These are phyloP conservation scores for Excoecaria agallocha DNA, from an alignment of 345 rosid species.

Conservation along the genomic window DNA sequence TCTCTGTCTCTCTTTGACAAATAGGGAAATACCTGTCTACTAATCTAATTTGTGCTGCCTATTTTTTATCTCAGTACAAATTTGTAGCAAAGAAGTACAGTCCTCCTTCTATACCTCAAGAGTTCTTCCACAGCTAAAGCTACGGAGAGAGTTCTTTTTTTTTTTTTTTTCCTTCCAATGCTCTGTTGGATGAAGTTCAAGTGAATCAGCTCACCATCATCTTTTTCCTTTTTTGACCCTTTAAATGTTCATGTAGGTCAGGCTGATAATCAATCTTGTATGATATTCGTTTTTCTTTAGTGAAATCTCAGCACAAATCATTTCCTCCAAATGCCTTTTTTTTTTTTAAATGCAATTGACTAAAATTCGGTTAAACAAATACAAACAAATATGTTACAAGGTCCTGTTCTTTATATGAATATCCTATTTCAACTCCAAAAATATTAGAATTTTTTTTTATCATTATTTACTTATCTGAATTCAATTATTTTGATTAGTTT, in stretches of 20 bases:
- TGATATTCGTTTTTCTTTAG: slow-evolving; percentile 4
- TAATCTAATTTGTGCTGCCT: not conserved
- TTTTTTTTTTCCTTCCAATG: slow-evolving; percentile 14
- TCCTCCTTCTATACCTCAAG: slow-evolving; percentile 64
- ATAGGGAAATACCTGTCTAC: not conserved
- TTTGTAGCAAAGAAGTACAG: slow-evolving; percentile 76
- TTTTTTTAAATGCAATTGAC: no score
- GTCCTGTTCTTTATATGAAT: no score
- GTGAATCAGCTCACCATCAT: not conserved
- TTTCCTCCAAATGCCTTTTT: no score
- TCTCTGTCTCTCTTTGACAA: not conserved
- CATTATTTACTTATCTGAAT: no score
- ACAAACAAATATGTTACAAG: no score
- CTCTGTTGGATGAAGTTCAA: slow-evolving; percentile 17
- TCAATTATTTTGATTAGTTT: no score
- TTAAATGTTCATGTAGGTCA: not conserved
- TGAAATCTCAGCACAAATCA: not conserved
- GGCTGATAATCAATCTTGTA: slow-evolving; percentile 18
- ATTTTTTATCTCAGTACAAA: slow-evolving; percentile 53
- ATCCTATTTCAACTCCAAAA: no score
- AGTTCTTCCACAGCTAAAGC: slow-evolving; percentile 50
- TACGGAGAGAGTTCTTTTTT: not conserved
- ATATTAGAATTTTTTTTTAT: no score
- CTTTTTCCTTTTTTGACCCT: not conserved
- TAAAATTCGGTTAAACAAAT: no score